Evolutionary conservation across 2,329 filamentous ascomycete species (phyloP), one percentile per base, ranked within the genome.

Genomic region (Aspergillus quadrilineatus): DNA sequence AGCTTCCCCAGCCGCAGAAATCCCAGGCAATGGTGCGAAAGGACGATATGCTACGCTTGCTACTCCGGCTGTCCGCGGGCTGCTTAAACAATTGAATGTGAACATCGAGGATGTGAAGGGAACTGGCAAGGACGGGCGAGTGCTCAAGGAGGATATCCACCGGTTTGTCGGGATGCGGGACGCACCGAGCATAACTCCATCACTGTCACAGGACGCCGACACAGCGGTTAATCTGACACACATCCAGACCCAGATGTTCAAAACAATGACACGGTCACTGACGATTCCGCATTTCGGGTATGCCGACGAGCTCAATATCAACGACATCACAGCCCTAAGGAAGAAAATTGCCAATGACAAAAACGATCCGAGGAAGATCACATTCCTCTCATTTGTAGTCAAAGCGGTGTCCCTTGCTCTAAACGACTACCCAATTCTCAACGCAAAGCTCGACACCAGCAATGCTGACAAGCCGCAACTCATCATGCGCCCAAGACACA

Each of bases 231-330:
- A 84, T 56, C 79, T 99, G 59, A 90, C 90, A 10, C 87, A 87
- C 37, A 89, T 90, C 12, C 93, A 97, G 76, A 82, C 84, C 37
- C 89, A 91, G 70, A 99, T 99, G 94, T 97, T 96, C 85, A 97
- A 95, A 78, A 84, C 87, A 58, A 99, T 99, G 94, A 97, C 93
- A 12, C 86, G 86, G 57, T 97, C 93, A 2, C 82, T 99, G 61
- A 85, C 77, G 50, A 97, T 97, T 66, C 94, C 94, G 0, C 94
- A 97, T 75, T 97, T 99, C 76, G 85, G 97, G 59, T 99, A 96
- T 77, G 89, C 91, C 39, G 92, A 96, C 74, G 90, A 93, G 70
- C 80, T 96, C 49, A 89, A 95, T 76, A 88, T 97, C 72, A 87
- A 89, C 43, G 80, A 82, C 39, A 82, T 99, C 4, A 85, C 86